phyloP scores from a whole-genome alignment of 345 rosid species.

The Melaleuca quinquenervia region DNA sequence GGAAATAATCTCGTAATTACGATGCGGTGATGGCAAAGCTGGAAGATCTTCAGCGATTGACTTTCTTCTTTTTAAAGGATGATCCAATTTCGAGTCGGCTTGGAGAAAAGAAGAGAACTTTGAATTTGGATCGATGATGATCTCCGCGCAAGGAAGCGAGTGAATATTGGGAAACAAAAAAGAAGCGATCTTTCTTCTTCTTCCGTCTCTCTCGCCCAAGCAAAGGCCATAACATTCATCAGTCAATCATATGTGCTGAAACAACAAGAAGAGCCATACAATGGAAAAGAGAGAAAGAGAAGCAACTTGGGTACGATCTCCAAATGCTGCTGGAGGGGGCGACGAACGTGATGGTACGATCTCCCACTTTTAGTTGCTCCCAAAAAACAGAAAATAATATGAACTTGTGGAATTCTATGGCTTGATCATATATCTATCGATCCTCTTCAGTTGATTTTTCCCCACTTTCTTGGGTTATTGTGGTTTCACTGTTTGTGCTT shows the following conservation, averaged over 20 bases:
- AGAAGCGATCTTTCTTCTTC: background rate
- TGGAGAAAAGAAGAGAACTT: too few relatives aligned
- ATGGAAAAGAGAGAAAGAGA: background rate
- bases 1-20: background rate
- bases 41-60: background rate
- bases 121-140: background rate
- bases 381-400: background rate
- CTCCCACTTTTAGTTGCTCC: background rate
- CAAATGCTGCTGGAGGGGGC: background rate
- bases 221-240: background rate
- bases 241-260: background rate
- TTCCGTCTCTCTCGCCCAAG: background rate
- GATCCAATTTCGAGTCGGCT: too few relatives aligned
- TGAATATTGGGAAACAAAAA: background rate
- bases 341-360: background rate
- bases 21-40: background rate
- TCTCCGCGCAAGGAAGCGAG: background rate
- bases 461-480: too few relatives aligned
- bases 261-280: background rate
- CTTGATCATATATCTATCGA: background rate
- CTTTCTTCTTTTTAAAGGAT: too few relatives aligned
- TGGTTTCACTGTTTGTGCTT: too few relatives aligned
- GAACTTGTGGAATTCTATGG: background rate
- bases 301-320: background rate
- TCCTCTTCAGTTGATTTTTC: background rate